phyloP scores from a whole-genome alignment of 83 land plant species.

The Thuja plicata region DNA sequence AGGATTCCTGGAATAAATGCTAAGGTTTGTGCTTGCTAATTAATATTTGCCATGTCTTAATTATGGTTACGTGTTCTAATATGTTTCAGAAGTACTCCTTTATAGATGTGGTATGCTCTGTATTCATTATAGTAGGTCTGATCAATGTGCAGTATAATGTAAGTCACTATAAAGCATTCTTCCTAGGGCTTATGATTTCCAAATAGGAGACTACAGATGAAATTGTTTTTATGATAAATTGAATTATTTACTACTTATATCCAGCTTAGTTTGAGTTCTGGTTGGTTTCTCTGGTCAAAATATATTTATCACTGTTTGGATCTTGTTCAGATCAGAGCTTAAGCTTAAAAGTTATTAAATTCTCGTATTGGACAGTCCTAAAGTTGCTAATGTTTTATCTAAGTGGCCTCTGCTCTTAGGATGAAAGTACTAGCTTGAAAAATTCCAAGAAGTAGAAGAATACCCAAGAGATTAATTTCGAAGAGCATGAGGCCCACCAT shows the following conservation, averaged over 20 bases:
- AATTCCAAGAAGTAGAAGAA: background rate
- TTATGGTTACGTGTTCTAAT: background rate
- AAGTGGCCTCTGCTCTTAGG: background rate
- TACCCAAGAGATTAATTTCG: background rate
- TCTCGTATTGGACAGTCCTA: background rate
- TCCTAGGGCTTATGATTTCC: background rate
- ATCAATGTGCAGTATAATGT: conserved; percentile 1
- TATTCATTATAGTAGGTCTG: background rate
- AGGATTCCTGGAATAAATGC: conserved; percentile 1
- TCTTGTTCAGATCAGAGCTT: background rate
- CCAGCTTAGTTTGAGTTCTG: background rate
- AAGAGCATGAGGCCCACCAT: background rate
- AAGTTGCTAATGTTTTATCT: background rate
- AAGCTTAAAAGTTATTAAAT: background rate
- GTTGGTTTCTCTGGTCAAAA: background rate
- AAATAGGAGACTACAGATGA: background rate
- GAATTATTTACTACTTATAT: background rate
- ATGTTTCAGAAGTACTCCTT: background rate
- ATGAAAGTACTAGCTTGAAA: background rate
- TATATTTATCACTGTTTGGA: background rate
- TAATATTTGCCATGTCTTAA: background rate
- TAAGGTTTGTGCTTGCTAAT: conserved; percentile 3
- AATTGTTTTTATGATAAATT: background rate
- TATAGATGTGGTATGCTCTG: background rate
- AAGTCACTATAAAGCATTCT: background rate